Percentiles rank a stretch among this genome's conserved stretches.
Conservation (phyloP, 768 basidiomycete species). For the Epithele typhae region DNA sequence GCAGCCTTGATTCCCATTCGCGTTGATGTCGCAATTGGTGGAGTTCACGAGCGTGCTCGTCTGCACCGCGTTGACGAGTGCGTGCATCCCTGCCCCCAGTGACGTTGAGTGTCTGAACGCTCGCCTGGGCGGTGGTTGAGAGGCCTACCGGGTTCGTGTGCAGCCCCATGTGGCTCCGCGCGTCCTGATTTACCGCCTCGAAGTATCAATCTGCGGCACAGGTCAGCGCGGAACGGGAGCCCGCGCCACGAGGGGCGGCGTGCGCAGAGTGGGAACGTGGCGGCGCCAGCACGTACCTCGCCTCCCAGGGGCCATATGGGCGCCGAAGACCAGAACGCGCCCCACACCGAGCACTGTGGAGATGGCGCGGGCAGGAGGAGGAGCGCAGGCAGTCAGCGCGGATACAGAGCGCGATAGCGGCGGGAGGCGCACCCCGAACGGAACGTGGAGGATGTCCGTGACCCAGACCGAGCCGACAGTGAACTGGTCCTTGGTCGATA, state of each 20-base stretch:
- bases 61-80: conserved; percentile 42
- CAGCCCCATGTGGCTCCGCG: conserved; percentile 65
- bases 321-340: conserved; percentile 57
- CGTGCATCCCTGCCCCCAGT: conserved; percentile 41
- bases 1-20: conserved; percentile 63
- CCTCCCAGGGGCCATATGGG: conserved; percentile 59
- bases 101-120: not conserved
- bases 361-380: not conserved
- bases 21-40: conserved; percentile 54
- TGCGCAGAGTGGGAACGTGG: conserved; percentile 8
- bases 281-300: conserved; percentile 35
- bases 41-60: conserved; percentile 49
- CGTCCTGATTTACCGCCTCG: conserved; percentile 71
- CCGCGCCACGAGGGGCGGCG: too few species aligned
- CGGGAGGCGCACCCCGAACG: conserved; percentile 50
- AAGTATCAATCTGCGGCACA: conserved; percentile 53
- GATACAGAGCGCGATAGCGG: too few species aligned
- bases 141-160: conserved; percentile 56
- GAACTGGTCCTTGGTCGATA: conserved; percentile 51
- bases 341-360: conserved; percentile 66
- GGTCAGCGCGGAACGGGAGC: conserved; percentile 24
- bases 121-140: not conserved
- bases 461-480: conserved; percentile 61
- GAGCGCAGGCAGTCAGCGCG: too few species aligned
- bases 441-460: conserved; percentile 60